Evolutionary conservation across 129 eudicot species (phyloP), one percentile per base, ranked within the genome.

Genomic region (Arctium minus): DNA sequence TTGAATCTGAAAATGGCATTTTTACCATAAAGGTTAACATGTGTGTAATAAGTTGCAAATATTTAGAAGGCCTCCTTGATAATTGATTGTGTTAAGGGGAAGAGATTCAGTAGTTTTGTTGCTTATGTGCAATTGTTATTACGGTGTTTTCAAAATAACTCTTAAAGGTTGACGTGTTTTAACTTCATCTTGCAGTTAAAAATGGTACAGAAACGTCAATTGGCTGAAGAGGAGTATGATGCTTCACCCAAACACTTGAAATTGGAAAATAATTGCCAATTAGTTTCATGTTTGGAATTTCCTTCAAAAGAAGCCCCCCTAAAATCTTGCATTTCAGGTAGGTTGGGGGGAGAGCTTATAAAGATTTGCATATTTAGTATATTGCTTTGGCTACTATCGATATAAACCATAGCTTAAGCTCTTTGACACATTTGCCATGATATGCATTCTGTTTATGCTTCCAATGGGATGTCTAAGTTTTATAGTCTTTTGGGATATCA

Each of bases 121-220:
- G 3, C 31, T 64, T 64, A 64, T 18, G 11, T 65, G 10, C 70
- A 6, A 22, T 18, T 65, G 70, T 65, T 65, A 65, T 65, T 65
- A 30, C 12, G 10, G 70, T 65, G 33, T 65, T 65, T 65, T 65
- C 32, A 27, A 65, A 65, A 65, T 7, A 8, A 65, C 22, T n/a
- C 32, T n/a, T 22, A 22, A 65, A 56, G 27, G 0, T 65, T 65
- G 70, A 22, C 4, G 33, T 65, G 12, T 65, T 65, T 65, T 13
- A 79, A 67, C 74, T 81, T 29, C 17, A 22, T 44, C 76, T n/a
- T 27, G 82, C 90, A 91, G 92, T 73, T 70, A 87, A 85, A 53
- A 40, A 91, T 91, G 94, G 92, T 89, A 3, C 92, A 88, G 15
- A 91, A 91, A 70, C 86, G 94, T 40, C 84, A 88, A 31, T 79